These are phyloP conservation scores for Acanthamoeba castellanii DNA, from an alignment of 208 protist species.

Conservation along the genomic window DNA sequence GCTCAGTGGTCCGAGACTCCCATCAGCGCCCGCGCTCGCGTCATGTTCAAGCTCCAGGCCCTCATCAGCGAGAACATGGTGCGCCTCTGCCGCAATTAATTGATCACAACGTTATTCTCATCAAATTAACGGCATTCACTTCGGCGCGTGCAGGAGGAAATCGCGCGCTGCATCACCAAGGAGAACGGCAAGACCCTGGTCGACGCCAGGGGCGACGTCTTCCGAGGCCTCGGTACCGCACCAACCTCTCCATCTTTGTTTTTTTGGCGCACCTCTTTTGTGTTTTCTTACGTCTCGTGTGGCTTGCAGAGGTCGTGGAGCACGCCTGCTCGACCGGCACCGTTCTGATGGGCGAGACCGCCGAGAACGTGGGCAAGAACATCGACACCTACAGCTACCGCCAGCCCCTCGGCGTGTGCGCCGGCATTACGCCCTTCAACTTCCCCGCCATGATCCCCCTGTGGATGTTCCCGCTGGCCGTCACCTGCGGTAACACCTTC, in stretches of 20 bases:
- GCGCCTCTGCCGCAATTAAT: neutral
- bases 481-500: constrained; percentile 94
- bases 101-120: neutral
- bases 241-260: neutral
- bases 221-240: constrained; percentile 89
- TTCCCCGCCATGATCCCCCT: constrained; percentile 88
- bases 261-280: neutral
- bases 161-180: constrained; percentile 90
- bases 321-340: constrained; percentile 89
- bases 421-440: constrained; percentile 94
- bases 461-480: constrained; percentile 92
- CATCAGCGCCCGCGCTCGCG: constrained; percentile 87
- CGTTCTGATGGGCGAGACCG: constrained; percentile 93
- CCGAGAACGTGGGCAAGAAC: constrained; percentile 90
- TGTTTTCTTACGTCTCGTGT: neutral
- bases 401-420: constrained; percentile 93
- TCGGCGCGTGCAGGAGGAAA: constrained; percentile 77
- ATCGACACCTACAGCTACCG: constrained; percentile 93
- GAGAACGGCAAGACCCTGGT: constrained; percentile 94
- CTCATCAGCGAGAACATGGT: constrained; percentile 90
- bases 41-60: constrained; percentile 90
- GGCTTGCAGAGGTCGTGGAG: constrained; percentile 92
- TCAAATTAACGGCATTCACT: neutral
- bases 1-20: constrained; percentile 87
- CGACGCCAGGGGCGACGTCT: constrained; percentile 94